Evolutionary conservation across 331 rosid species (phyloP).

Genomic region (Erythrophleum ivorense): DNA sequence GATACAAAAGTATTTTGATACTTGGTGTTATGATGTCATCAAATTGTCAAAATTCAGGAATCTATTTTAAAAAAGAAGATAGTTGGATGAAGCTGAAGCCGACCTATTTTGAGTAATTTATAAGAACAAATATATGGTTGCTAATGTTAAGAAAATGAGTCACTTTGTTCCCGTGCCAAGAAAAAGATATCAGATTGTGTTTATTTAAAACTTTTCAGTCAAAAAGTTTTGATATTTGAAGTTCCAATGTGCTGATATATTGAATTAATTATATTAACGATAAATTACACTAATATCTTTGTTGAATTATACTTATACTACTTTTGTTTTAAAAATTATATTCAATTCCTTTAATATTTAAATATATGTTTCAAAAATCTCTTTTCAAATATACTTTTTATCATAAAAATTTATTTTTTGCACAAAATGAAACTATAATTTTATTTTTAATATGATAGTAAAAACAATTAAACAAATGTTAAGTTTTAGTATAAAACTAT

Average conservation of each 20-base stretch:
- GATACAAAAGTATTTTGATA: neutral
- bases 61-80: no score
- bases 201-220: neutral
- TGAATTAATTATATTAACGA: neutral
- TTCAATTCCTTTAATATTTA: neutral
- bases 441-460: no score
- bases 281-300: neutral
- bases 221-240: no score
- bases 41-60: neutral
- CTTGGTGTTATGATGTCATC: neutral
- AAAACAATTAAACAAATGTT: no score
- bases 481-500: no score
- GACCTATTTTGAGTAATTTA: neutral
- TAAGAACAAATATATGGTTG: neutral
- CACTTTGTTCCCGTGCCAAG: no score
- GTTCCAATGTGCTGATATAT: no score
- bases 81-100: neutral
- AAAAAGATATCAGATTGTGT: no score
- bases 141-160: no score
- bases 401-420: neutral
- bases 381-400: no score
- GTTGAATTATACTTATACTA: neutral
- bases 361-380: neutral
- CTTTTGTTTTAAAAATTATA: neutral
- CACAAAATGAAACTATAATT: neutral